Base-by-base conservation (phyloP, 495 filamentous ascomycete genomes). In the Penicillium lagena region DNA sequence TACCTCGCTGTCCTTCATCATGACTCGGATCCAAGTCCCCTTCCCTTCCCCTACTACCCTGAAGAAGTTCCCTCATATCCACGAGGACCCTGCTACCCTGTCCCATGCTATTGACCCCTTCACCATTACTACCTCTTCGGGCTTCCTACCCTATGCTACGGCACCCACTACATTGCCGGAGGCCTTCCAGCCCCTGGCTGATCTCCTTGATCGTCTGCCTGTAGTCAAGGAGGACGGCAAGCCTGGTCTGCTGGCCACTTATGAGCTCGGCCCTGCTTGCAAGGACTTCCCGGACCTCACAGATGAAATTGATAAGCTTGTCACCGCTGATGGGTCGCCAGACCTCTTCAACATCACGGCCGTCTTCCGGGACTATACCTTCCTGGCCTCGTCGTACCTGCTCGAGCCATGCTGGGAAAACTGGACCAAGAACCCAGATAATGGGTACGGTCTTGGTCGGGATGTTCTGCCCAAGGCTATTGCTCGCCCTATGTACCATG, bases 351-450 rank as follows among this genome's bases (percentile, higher is more conserved):
- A 85, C 28, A 75, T 91, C 71, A 87, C 87, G 58, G 90, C 88
- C 27, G 66, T 91, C 42, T 95, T 94, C 63, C 72, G 90, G 17
- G 90, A 95, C 68, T 95, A 95, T 59, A 83, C 85, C 22, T 96
- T 94, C 69, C 67, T 95, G 4, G 86, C 89, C 1, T 90, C 86
- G 11, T 84, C 89, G 0, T 95, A 93, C 59, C 71, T 96, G 12
- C 76, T 96, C n/a, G 90, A 96, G 70, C 90, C 90, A n/a, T 96
- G 90, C 63, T 89, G 90, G 67, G 71, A 83, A 69, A 75, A 55
- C 52, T 72, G 83, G 52, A 82, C 77, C 53, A 61, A 83, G 42
- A 74, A 76, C 27, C 63, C 66, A 12, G 84, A 80, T 0, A 75
- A 82, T 49, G 68, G 70, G 1, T 95, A 94, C 58, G 89, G 89